phyloP scores from a whole-genome alignment of 352 stramenopile genomes.

The Globisporangium polare region DNA sequence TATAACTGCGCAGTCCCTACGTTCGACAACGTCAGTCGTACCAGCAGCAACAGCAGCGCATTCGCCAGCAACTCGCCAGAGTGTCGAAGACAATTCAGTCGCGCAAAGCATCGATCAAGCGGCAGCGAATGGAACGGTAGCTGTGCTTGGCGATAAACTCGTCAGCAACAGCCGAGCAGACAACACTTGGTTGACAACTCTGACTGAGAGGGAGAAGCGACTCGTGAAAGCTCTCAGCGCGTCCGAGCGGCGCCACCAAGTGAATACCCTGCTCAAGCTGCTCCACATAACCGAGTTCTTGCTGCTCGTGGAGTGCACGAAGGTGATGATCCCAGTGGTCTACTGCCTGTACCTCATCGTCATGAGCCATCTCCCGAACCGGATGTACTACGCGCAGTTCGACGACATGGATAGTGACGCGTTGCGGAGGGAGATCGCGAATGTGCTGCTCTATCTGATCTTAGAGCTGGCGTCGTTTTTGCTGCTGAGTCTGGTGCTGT shows the following conservation, averaged over 20 bases:
- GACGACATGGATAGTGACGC: not conserved
- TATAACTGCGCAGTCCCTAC: not conserved
- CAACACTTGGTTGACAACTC: not conserved
- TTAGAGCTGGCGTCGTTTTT: slow-evolving; percentile 24
- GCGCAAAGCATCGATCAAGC: not conserved
- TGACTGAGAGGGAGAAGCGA: not conserved
- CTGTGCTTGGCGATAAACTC: too few species aligned
- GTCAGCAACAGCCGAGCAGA: not conserved
- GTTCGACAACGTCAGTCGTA: not conserved
- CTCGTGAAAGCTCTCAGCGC: not conserved
- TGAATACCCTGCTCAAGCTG: slow-evolving; percentile 3
- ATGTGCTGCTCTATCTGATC: slow-evolving; percentile 19
- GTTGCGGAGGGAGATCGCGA: slow-evolving; percentile 1
- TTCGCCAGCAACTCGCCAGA: too few species aligned
- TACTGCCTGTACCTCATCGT: slow-evolving; percentile 7
- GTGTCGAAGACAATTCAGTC: not conserved
- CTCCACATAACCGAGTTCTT: slow-evolving; percentile 12
- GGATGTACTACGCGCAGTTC: slow-evolving; percentile 10
- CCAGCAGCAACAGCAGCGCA: not conserved
- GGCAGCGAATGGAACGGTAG: too few species aligned
- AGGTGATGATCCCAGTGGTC: slow-evolving; percentile 17
- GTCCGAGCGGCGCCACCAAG: not conserved
- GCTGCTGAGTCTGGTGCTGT: slow-evolving; percentile 13
- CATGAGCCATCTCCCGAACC: slow-evolving; percentile 7
- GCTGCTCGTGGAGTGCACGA: slow-evolving; percentile 15